Base-by-base conservation (phyloP, 257 asterid genomes). In the Catharanthus roseus region DNA sequence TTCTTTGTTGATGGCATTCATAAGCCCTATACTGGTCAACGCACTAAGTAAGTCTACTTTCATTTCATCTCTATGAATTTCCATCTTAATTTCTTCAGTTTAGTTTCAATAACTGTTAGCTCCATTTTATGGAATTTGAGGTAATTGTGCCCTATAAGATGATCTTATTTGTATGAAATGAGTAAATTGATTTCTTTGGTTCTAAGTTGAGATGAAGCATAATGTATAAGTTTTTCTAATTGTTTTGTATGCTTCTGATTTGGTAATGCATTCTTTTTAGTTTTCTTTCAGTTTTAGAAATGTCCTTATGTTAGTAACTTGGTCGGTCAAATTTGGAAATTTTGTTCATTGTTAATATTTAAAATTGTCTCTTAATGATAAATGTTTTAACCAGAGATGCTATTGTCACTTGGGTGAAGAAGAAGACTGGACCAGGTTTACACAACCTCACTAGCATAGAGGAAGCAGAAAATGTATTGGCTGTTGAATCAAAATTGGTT, bases 1-100 rank as follows among this genome's bases (percentile, higher is more conserved):
- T 85, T 93, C 86, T 91, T 91, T 69, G 87, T 88, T 41, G 96
- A 93, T 70, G 99, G 96, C 28, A 90, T 84, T 77, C 91, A 85
- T 72, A 90, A 70, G 71, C 76, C 89, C 33, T 93, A 91, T 76
- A 26, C 82, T 65, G 96, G 96, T 62, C 95, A 84, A 71, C 90
- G 95, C 29, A 84, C 95, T 50, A 93, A 86, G 99, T 93, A 83
- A 88, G 96, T 57, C n/a, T 12, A 70, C 45, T 29, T 73, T 38
- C 33, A 45, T 19, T 10, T 6, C 67, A 61, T 33, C 45, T 61
- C 42, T 61, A 61, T 61, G 45, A 34, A 61, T 1, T 61, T 33
- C 16, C 23, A 13, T 4, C 23, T 51, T 0, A 21, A n/a, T 7
- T 21, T 21, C 29, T 51, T n/a, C 28, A n/a, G 28, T 19, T 58